Base-by-base conservation (phyloP, 495 filamentous ascomycete species). In the Penicillium taxi region DNA sequence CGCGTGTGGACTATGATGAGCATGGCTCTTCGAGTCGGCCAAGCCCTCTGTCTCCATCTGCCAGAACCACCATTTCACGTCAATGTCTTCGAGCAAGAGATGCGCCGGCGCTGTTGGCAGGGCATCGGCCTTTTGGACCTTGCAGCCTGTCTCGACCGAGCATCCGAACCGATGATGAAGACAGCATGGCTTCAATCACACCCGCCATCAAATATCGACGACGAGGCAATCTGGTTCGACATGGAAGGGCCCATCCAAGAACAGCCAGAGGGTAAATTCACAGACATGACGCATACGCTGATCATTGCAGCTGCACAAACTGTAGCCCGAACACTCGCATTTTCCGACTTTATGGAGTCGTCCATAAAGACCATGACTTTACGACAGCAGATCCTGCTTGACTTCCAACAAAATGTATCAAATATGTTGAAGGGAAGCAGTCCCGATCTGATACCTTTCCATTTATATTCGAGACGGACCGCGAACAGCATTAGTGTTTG, bases 1-100 rank as follows among this genome's bases (percentile, higher is more conserved):
- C 52, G 60, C 32, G 49, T 58, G n/a, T 77, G 73, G 72, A 77
- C 72, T 31, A 64, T 85, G 48, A 70, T 80, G 2, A 75, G 77
- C 14, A 72, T 87, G 28, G 78, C 74, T 0, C 71, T 85, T 4
- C 72, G 82, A 32, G 74, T 84, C 16, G 80, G 73, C 2, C 80
- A 84, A 50, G 72, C 78, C 7, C 58, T 84, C 15, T 80, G 73
- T 14, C 69, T 86, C 16, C 78, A 87, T 39, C 62, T 58, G 14
- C 20, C 48, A 5, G 45, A 54, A 2, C 58, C 62, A 3, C 55
- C 62, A 11, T 65, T 64, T 13, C 35, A 48, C 0, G 46, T 66
- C 9, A 45, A 32, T 1, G 50, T 55, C 0, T 59, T 66, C 14
- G 58, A 64, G 19, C 48, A 50, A 4, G 47, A 67, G 23, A 48